A percentile compares a stretch with the other conserved stretches of the same genome.
These are phyloP conservation scores for Aspergillus ellipticus DNA, from an alignment of 495 filamentous ascomycete species.

Conservation along the genomic window DNA sequence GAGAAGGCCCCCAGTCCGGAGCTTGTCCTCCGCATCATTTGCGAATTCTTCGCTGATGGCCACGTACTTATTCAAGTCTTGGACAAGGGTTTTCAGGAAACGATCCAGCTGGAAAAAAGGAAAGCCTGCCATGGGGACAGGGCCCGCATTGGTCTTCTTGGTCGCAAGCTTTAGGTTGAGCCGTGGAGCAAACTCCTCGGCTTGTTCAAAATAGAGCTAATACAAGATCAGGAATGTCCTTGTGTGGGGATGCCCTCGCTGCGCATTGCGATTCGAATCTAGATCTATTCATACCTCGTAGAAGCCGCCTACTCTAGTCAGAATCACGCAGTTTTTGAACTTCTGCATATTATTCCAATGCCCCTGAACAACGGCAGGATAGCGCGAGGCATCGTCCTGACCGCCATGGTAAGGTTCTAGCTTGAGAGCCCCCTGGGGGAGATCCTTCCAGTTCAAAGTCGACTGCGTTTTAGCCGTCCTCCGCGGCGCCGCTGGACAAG, in stretches of 20 bases:
- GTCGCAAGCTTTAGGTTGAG: slow-evolving; percentile 85
- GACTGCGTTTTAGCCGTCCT: slow-evolving; percentile 52
- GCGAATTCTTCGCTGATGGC: slow-evolving; percentile 92
- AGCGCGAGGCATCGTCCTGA: slow-evolving; percentile 55
- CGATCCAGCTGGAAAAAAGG: slow-evolving; percentile 88
- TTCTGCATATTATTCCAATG: slow-evolving; percentile 86
- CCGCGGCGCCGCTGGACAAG: slow-evolving; percentile 10
- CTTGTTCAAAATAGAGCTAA: slow-evolving; percentile 87
- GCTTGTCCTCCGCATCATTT: slow-evolving; percentile 59
- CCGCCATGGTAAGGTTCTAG: slow-evolving; percentile 42
- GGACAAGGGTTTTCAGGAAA: slow-evolving; percentile 86
- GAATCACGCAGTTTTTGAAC: slow-evolving; percentile 81
- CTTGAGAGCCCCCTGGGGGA: slow-evolving; percentile 59
- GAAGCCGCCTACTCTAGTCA: slow-evolving; percentile 90
- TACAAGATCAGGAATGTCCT: slow-evolving; percentile 4
- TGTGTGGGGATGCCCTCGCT: neutral
- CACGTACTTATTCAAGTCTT: slow-evolving; percentile 85
- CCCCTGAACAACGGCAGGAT: slow-evolving; percentile 85
- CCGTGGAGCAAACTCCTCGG: slow-evolving; percentile 78
- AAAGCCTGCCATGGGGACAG: slow-evolving; percentile 89
- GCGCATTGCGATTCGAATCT: neutral
- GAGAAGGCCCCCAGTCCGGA: slow-evolving; percentile 68
- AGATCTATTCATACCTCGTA: slow-evolving; percentile 72
- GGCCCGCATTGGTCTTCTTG: slow-evolving; percentile 69
- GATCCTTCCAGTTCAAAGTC: slow-evolving; percentile 57